Evolutionary conservation across 2,329 filamentous ascomycete species (phyloP).

Genomic region (Phialocephala subalpina): DNA sequence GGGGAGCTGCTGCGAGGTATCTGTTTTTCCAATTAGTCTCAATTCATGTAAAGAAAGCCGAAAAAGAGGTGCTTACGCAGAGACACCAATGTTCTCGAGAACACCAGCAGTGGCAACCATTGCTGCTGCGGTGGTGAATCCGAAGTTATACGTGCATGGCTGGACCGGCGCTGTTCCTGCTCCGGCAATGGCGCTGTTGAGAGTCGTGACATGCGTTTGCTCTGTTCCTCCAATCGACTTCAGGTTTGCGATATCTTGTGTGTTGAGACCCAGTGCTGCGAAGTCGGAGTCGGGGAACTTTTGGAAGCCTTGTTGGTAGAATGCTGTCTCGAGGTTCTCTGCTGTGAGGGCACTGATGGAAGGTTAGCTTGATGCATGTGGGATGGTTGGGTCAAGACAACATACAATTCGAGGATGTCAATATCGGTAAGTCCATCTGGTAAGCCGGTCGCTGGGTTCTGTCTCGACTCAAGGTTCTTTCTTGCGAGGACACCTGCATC

Average conservation of each 20-base stretch:
- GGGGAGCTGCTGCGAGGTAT: constrained; percentile 72
- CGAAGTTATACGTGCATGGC: constrained; percentile 77
- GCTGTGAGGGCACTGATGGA: constrained; percentile 69
- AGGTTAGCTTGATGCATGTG: constrained; percentile 12
- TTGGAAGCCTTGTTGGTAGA: constrained; percentile 76
- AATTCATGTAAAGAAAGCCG: no score
- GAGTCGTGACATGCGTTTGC: constrained; percentile 65
- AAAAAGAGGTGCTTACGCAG: no score
- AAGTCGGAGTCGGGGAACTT: constrained; percentile 73
- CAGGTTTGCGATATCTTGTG: constrained; percentile 64
- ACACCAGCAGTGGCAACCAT: constrained; percentile 76
- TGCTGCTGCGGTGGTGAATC: constrained; percentile 67
- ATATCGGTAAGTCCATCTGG: constrained; percentile 54
- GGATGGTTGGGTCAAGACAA: constrained; percentile 21
- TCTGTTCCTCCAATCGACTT: constrained; percentile 70
- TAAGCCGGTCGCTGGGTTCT: constrained; percentile 42
- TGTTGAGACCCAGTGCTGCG: constrained; percentile 64
- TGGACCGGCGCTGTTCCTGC: constrained; percentile 71
- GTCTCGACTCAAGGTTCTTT: constrained; percentile 33
- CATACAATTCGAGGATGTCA: constrained; percentile 62
- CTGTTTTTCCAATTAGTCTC: constrained; percentile 29
- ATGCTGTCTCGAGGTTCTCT: constrained; percentile 77
- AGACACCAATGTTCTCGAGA: constrained; percentile 77
- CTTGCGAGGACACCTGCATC: constrained; percentile 31
- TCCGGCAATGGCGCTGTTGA: constrained; percentile 67